These are phyloP conservation scores for Gentiana macrophylla DNA, from an alignment of 257 asterid species.

Conservation along the genomic window DNA sequence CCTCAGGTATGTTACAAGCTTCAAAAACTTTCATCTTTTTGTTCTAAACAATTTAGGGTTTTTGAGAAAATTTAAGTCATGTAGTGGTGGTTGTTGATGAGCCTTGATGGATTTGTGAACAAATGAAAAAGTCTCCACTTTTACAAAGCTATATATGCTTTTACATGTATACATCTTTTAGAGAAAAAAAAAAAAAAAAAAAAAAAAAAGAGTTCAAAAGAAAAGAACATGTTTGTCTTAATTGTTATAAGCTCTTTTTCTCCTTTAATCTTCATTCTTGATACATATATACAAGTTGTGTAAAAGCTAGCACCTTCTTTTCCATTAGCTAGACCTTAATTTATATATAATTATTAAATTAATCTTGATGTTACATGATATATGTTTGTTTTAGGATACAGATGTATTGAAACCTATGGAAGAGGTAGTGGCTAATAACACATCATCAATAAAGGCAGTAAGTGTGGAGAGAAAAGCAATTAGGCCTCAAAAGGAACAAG, in stretches of 20 bases:
- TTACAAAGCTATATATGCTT: background rate
- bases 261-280: slow-evolving; percentile 4
- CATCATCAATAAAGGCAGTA: slow-evolving; percentile 9
- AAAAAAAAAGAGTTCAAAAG: slow-evolving; percentile 10
- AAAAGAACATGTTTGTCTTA: slow-evolving; percentile 14
- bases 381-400: slow-evolving; percentile 28
- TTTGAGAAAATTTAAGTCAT: slow-evolving; percentile 4
- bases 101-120: slow-evolving; percentile 5
- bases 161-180: slow-evolving; percentile 7
- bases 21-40: slow-evolving; percentile 1
- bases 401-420: slow-evolving; percentile 51
- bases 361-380: background rate
- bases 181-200: background rate
- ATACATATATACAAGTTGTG: slow-evolving; percentile 11
- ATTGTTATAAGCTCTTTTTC: slow-evolving; percentile 3
- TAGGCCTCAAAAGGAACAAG: slow-evolving; percentile 58
- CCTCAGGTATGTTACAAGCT: slow-evolving; percentile 48
- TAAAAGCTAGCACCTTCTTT: slow-evolving; percentile 21
- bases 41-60: slow-evolving; percentile 2
- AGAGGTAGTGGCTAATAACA: slow-evolving; percentile 23
- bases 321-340: slow-evolving; percentile 9
- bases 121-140: slow-evolving; percentile 9
- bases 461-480: slow-evolving; percentile 38
- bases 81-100: slow-evolving; percentile 3
- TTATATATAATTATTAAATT: slow-evolving; percentile 4